These are phyloP conservation scores for Delonix regia DNA, from an alignment of 306 rosid genomes.

Conservation along the genomic window DNA sequence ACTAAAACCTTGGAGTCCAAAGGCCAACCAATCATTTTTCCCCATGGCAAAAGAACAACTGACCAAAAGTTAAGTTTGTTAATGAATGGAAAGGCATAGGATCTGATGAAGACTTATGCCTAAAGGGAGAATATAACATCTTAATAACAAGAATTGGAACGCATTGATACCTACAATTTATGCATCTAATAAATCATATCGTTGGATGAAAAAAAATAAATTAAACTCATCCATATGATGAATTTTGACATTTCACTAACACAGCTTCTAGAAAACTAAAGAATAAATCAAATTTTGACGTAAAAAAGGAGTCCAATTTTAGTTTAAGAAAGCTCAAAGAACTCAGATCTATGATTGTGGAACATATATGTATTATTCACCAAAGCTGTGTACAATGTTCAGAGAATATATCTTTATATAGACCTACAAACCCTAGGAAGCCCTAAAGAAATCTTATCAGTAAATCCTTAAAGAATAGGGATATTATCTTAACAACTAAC, in stretches of 20 bases:
- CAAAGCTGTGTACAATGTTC: too few species aligned
- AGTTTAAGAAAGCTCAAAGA: constrained; percentile 24
- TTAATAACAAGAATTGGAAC: neutral
- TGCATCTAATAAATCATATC: constrained; percentile 10
- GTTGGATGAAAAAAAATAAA: constrained; percentile 24
- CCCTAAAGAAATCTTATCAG: too few species aligned
- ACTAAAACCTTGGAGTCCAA: neutral
- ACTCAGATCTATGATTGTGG: constrained; percentile 17
- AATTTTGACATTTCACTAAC: constrained; percentile 13
- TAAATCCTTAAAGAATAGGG: too few species aligned
- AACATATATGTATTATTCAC: too few species aligned
- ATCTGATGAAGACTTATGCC: neutral
- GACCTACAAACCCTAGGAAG: too few species aligned
- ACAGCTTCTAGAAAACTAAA: neutral
- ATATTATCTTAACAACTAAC: too few species aligned
- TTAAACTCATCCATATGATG: constrained; percentile 2
- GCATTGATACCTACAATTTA: neutral
- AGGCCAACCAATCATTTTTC: neutral
- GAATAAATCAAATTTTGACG: constrained; percentile 4
- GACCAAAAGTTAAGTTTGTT: neutral
- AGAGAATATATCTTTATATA: too few species aligned
- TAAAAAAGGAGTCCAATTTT: constrained; percentile 3
- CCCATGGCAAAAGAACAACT: neutral
- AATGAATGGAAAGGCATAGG: neutral
- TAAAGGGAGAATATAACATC: neutral